Percentiles rank a stretch among this genome's conserved stretches.
phyloP scores from a whole-genome alignment of 1,139 yeast genomes.

The Suhomyces coccinellae region DNA sequence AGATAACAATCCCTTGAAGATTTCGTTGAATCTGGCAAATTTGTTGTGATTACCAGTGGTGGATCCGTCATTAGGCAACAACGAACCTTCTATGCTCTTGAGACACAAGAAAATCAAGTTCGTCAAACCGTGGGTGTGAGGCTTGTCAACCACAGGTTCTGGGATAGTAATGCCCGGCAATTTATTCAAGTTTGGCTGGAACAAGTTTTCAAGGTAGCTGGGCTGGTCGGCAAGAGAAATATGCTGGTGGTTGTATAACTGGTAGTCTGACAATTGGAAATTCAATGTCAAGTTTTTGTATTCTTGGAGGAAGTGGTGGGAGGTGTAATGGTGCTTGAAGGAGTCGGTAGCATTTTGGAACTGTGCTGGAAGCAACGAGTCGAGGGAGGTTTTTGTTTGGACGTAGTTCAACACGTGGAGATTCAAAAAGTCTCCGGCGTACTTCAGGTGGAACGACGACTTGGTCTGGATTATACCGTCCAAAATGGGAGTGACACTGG shows the following conservation, averaged over 20 bases:
- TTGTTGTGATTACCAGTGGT: conserved; percentile 26
- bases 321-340: conserved; percentile 46
- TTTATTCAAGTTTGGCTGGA: conserved; percentile 49
- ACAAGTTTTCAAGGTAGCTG: conserved; percentile 52
- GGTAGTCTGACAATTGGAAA: conserved; percentile 37
- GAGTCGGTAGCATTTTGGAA: conserved; percentile 39
- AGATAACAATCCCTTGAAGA: conserved; percentile 46
- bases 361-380: conserved; percentile 31
- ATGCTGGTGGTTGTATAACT: conserved; percentile 47
- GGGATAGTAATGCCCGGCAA: conserved; percentile 28
- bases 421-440: conserved; percentile 70
- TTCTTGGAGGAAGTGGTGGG: conserved; percentile 46
- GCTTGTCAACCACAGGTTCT: conserved; percentile 42
- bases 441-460: conserved; percentile 59
- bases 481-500: conserved; percentile 66
- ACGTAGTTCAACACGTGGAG: conserved; percentile 50
- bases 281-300: conserved; percentile 36
- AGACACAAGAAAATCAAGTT: conserved; percentile 45
- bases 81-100: conserved; percentile 38
- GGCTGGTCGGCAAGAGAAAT: conserved; percentile 38
- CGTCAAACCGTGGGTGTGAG: conserved; percentile 47
- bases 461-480: conserved; percentile 68
- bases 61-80: conserved; percentile 27
- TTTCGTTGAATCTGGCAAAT: conserved; percentile 42
- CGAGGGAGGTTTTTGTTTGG: conserved; percentile 28